phyloP scores from a whole-genome alignment of 768 basidiomycete genomes.

The Suillus brevipes region DNA sequence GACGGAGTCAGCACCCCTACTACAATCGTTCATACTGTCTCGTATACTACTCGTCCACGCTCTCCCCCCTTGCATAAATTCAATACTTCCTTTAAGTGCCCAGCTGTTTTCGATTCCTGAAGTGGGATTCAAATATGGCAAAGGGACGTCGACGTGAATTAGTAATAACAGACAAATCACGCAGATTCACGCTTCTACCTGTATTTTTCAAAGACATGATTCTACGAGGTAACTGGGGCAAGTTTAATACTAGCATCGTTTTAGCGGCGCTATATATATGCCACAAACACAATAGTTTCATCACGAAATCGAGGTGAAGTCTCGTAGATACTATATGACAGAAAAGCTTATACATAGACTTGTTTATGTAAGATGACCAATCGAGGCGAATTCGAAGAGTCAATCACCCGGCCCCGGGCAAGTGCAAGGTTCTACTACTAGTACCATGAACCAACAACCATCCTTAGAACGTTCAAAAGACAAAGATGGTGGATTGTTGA shows the following conservation, averaged over 20 bases:
- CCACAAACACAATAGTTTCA: too few species aligned
- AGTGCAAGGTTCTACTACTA: too few species aligned
- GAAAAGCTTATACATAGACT: too few species aligned
- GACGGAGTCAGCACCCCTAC: background rate
- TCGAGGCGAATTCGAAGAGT: too few species aligned
- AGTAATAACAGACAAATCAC: background rate
- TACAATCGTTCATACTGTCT: background rate
- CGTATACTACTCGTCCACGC: too few species aligned
- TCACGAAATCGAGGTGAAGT: too few species aligned
- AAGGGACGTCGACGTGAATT: background rate
- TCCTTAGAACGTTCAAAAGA: background rate
- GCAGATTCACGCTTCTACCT: background rate
- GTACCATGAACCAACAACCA: background rate
- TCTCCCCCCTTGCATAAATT: background rate
- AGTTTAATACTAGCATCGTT: background rate
- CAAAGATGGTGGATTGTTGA: slow-evolving; percentile 21
- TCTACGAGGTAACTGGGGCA: background rate
- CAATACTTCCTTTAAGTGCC: background rate
- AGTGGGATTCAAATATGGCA: background rate
- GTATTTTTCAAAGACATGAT: background rate
- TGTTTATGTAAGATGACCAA: too few species aligned
- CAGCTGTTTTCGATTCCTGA: background rate
- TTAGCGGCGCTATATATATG: background rate
- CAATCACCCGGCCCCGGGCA: too few species aligned
- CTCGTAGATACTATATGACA: too few species aligned